These are phyloP conservation scores for Cochlearia excelsa DNA, from an alignment of 345 rosid genomes.

Conservation along the genomic window DNA sequence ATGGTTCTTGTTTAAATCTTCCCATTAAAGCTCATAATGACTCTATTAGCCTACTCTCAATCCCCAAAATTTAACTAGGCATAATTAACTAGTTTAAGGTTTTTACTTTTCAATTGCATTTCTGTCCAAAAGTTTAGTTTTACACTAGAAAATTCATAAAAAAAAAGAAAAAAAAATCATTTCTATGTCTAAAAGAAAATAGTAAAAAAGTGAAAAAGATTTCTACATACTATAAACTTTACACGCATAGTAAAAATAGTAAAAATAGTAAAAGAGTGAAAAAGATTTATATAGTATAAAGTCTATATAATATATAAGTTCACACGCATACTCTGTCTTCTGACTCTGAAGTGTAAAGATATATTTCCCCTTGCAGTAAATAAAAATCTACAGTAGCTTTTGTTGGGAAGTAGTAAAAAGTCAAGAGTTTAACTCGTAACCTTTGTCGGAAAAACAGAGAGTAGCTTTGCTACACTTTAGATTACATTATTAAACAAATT, in stretches of 20 bases:
- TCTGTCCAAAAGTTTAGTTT: neutral
- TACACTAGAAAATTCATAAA: no score
- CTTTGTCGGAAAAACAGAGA: constrained; percentile 28
- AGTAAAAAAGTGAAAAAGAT: constrained; percentile 11
- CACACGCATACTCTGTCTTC: constrained; percentile 29
- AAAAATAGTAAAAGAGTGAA: no score
- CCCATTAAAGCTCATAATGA: constrained; percentile 25
- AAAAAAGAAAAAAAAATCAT: neutral
- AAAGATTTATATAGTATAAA: no score
- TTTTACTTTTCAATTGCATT: neutral
- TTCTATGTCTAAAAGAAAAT: neutral
- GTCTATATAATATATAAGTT: neutral
- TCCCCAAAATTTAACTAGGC: constrained; percentile 32
- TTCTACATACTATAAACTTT: neutral
- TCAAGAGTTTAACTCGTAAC: constrained; percentile 26
- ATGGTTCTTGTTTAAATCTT: constrained; percentile 7
- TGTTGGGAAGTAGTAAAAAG: constrained; percentile 32
- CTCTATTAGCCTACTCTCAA: constrained; percentile 40
- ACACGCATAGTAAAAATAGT: no score
- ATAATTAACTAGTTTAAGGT: neutral
- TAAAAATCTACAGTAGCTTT: constrained; percentile 25
- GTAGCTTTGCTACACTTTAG: constrained; percentile 7
- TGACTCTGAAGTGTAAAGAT: constrained; percentile 23
- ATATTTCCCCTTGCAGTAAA: constrained; percentile 30
- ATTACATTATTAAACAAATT: neutral